Evolutionary conservation across 176 grass and related monocot genomes (phyloP).

Genomic region (Aegilops speltoides): DNA sequence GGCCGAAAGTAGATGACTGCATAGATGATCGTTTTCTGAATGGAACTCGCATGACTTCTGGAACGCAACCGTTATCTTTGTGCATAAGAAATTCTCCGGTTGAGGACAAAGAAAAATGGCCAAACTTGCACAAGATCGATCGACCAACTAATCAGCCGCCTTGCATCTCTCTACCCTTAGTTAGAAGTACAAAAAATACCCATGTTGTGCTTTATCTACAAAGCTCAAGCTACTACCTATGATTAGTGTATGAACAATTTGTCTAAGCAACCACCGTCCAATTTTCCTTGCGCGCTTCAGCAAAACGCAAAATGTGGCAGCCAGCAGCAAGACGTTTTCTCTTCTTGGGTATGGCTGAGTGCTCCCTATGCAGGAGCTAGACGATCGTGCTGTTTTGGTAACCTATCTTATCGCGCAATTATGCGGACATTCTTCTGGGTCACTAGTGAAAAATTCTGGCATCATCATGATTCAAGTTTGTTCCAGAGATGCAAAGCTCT

Average conservation of each 20-base stretch:
- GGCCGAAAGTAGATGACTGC: not conserved
- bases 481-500: slow-evolving; percentile 78
- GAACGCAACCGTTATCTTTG: not conserved
- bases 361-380: not conserved
- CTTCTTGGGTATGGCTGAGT: not conserved
- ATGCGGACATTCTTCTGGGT: not conserved
- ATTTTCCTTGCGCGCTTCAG: not conserved
- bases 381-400: not conserved
- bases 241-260: slow-evolving; percentile 31
- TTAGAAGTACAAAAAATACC: not conserved
- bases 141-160: not conserved
- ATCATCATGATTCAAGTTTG: slow-evolving; percentile 49
- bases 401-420: slow-evolving; percentile 18
- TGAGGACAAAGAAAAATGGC: not conserved
- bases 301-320: not conserved
- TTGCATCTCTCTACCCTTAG: not conserved
- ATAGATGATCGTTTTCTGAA: not conserved
- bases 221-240: slow-evolving; percentile 9
- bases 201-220: slow-evolving; percentile 37
- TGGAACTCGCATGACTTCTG: not conserved
- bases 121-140: not conserved
- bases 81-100: not conserved
- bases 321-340: not conserved
- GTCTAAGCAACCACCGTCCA: slow-evolving; percentile 3
- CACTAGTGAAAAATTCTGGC: not conserved